These are phyloP conservation scores for Populus hybrid DNA, from an alignment of 441 rosid genomes.

Conservation along the genomic window DNA sequence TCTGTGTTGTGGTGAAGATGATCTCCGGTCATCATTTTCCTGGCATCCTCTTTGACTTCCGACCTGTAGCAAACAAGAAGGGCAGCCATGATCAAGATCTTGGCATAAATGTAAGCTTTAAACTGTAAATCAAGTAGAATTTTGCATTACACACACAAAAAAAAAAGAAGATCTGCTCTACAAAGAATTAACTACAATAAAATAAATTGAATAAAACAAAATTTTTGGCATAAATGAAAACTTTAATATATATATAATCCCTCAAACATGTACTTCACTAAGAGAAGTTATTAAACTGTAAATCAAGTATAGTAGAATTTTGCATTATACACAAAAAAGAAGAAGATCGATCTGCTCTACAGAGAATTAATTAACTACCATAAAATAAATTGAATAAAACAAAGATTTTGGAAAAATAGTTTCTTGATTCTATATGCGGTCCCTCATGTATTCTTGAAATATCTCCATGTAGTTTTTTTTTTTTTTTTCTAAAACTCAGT, in stretches of 20 bases:
- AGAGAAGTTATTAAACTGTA: not conserved
- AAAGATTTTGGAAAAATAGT: not conserved
- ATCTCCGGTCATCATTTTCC: conserved; percentile 23
- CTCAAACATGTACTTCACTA: too few species aligned
- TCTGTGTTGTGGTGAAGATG: conserved; percentile 27
- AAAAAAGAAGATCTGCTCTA: not conserved
- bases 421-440: not conserved
- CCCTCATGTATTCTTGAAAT: not conserved
- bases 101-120: not conserved
- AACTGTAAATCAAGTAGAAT: not conserved
- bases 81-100: not conserved
- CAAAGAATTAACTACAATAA: not conserved
- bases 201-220: not conserved
- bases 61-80: conserved; percentile 23
- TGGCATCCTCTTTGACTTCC: conserved; percentile 32
- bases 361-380: too few species aligned
- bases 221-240: too few species aligned
- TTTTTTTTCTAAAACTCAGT: not conserved
- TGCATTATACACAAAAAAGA: not conserved
- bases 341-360: not conserved
- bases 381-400: not conserved
- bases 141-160: not conserved
- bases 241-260: too few species aligned
- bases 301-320: not conserved
- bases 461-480: not conserved